Evolutionary conservation across 805 yeast species (phyloP), one percentile per base, ranked within the genome.

Genomic region (Nadsonia fulvescens): DNA sequence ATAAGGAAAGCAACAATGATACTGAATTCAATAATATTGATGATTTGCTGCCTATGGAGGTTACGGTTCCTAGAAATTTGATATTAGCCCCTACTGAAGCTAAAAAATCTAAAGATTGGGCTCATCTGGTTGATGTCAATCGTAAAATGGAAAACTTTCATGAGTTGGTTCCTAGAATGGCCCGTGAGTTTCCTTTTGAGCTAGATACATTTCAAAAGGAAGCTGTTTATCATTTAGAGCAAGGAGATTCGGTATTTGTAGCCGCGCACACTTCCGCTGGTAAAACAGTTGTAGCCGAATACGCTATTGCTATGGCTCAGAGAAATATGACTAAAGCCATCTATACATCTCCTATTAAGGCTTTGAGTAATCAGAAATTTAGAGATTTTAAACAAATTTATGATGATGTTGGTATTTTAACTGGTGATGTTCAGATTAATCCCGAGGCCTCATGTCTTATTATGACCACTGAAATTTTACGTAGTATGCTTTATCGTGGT

Each of bases 181-280:
- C 98, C 1, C 58, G 93, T 27, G 68, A 62, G 22, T 89, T 93
- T 89, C 95, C 98, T 0, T 89, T 89, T 43, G 86, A 82, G 46
- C 58, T 89, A 24, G 99, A 89, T 52, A 72, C 76, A 17, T 89
- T 89, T 52, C 99, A 89, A 47, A 82, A 89, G 44, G 96, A 89
- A 51, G 98, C 99, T 0, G 76, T 89, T 0, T 89, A 77, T 44
- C 96, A 83, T 49, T 57, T 89, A 33, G 99, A 89, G 44, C 93
- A 82, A 49, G 96, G 96, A 19, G 98, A 89, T 44, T 86, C 96
- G 5, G 99, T 89, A 3, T 89, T 89, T 51, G 93, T 89, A 3
- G 96, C 96, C 3, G 99, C 99, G 0, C 98, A 86, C 49, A 86
- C 98, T 0, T 86, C 96, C 3, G 98, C 98, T 0, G 98, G 98